A percentile compares a stretch with the other conserved stretches of the same genome.
Evolutionary conservation across 495 filamentous ascomycete genomes (phyloP).

Genomic region (Pseudomonodictys pantanalensis): DNA sequence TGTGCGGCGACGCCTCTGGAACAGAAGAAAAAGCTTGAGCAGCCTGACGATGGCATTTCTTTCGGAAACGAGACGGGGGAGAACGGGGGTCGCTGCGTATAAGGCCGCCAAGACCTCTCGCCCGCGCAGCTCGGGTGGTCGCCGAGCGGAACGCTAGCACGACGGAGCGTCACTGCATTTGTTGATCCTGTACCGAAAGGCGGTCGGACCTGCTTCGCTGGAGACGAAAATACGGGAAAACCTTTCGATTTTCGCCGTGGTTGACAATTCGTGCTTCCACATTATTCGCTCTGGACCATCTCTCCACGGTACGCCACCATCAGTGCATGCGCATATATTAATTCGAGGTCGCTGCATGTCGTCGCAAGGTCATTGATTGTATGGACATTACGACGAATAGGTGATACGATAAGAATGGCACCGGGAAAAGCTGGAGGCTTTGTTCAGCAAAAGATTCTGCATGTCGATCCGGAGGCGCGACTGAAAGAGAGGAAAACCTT

Average conservation of each 20-base stretch:
- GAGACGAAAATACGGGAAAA: not conserved
- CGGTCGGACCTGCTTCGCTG: not conserved
- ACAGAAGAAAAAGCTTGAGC: too few relatives aligned
- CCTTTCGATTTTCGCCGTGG: not conserved
- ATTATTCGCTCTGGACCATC: not conserved
- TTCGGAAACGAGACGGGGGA: too few relatives aligned
- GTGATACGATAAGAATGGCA: not conserved
- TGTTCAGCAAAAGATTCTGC: not conserved
- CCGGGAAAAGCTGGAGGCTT: not conserved
- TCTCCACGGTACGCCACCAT: not conserved
- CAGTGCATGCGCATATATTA: too few relatives aligned
- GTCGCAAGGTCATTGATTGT: not conserved
- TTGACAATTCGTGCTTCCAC: not conserved
- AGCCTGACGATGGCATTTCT: too few relatives aligned
- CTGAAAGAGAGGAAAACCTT: slow-evolving; percentile 3
- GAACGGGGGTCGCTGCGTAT: too few relatives aligned
- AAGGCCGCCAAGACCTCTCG: not conserved
- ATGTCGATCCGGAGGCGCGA: not conserved
- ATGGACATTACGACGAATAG: not conserved
- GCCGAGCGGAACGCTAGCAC: not conserved
- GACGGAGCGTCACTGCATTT: not conserved
- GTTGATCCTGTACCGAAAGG: not conserved
- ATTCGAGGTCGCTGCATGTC: not conserved
- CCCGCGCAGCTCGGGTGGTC: not conserved
- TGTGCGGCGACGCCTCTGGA: too few relatives aligned